Percentiles rank a stretch among this genome's conserved stretches.
These are phyloP conservation scores for Serendipita sp. DNA, from an alignment of 768 basidiomycete genomes.

Conservation along the genomic window DNA sequence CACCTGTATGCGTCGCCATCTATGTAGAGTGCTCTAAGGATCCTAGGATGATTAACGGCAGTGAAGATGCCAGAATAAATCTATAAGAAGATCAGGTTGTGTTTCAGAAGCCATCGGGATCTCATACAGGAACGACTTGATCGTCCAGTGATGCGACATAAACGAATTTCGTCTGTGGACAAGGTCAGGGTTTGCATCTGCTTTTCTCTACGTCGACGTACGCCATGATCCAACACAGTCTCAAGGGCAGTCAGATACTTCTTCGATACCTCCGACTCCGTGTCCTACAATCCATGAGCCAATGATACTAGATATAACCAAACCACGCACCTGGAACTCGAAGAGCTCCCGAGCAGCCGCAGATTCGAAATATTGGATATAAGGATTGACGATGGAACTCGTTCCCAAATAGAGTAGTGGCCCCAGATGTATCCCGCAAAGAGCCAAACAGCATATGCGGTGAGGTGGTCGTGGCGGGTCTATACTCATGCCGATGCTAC, in stretches of 20 bases:
- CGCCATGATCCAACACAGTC: slow-evolving; percentile 63
- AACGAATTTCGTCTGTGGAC: slow-evolving; percentile 55
- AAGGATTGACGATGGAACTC: slow-evolving; percentile 61
- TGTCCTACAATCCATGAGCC: slow-evolving; percentile 35
- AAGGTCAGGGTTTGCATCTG: neutral
- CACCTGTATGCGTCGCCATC: slow-evolving; percentile 90
- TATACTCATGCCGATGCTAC: slow-evolving; percentile 14
- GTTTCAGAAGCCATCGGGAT: neutral
- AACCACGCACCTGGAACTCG: slow-evolving; percentile 66
- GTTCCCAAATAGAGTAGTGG: slow-evolving; percentile 62
- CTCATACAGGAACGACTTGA: slow-evolving; percentile 50
- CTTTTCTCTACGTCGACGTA: slow-evolving; percentile 24
- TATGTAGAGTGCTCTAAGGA: slow-evolving; percentile 82
- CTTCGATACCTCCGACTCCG: slow-evolving; percentile 64
- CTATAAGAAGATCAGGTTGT: slow-evolving; percentile 23
- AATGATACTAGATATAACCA: slow-evolving; percentile 7
- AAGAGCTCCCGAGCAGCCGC: slow-evolving; percentile 82
- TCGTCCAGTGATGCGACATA: slow-evolving; percentile 87
- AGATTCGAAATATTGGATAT: slow-evolving; percentile 81
- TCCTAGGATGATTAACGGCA: slow-evolving; percentile 67
- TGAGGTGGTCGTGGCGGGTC: slow-evolving; percentile 30
- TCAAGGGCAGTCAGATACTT: slow-evolving; percentile 61
- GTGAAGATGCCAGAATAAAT: slow-evolving; percentile 90
- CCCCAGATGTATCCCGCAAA: slow-evolving; percentile 78
- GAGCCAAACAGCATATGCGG: slow-evolving; percentile 55